A percentile compares a stretch with the other conserved stretches of the same genome.
Conservation (phyloP, 78 protist species). For the Pirum gemmata region DNA sequence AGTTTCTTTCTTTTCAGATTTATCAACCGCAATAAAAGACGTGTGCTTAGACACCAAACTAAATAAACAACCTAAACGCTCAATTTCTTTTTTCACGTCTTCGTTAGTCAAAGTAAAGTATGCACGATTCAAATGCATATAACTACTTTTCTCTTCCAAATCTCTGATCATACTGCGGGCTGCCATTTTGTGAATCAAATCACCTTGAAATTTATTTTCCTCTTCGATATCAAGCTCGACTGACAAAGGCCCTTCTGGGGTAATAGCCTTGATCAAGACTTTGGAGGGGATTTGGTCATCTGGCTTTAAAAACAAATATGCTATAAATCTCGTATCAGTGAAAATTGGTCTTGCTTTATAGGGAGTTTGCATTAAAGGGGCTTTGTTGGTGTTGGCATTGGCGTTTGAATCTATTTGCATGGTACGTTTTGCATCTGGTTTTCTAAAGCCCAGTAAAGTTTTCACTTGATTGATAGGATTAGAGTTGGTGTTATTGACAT, state of each 20-base stretch:
- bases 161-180: constrained; percentile 54
- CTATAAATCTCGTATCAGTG: constrained; percentile 41
- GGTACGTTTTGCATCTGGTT: not conserved
- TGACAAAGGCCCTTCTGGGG: constrained; percentile 34
- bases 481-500: too few relatives aligned
- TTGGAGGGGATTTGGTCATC: not conserved
- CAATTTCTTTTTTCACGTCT: constrained; percentile 32
- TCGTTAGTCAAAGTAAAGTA: not conserved
- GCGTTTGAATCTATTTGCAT: not conserved
- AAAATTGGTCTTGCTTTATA: constrained; percentile 47
- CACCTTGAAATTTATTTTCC: constrained; percentile 39
- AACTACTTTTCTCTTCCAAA: constrained; percentile 43
- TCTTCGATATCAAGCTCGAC: not conserved
- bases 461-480: too few relatives aligned
- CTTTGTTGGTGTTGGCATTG: not conserved
- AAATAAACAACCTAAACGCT: constrained; percentile 42
- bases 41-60: constrained; percentile 42
- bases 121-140: not conserved
- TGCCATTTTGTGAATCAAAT: constrained; percentile 48
- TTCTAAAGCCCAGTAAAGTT: constrained; percentile 11
- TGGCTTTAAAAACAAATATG: not conserved
- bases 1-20: not conserved
- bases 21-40: constrained; percentile 51
- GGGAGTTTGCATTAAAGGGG: constrained; percentile 50
- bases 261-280: not conserved